Conservation (phyloP, 306 rosid species). For the Hylodesmum podocarpum region DNA sequence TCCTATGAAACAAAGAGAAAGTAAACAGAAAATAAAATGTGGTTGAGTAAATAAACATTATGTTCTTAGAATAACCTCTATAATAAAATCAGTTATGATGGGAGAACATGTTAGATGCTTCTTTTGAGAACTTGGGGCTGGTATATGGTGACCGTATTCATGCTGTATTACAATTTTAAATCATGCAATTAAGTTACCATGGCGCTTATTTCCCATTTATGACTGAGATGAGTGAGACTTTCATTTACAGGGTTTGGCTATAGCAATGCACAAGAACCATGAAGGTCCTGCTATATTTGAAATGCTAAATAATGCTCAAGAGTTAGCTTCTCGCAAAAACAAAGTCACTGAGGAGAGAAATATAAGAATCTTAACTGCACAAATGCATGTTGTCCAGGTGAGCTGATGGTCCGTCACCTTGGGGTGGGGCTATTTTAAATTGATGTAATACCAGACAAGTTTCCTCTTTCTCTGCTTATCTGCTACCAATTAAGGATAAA, state of each 20-base stretch:
- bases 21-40: not conserved
- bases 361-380: constrained; percentile 81
- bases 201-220: not conserved
- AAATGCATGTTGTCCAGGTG: constrained; percentile 87
- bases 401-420: not conserved
- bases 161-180: not conserved
- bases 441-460: not conserved
- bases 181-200: constrained; percentile 8
- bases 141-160: not conserved
- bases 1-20: not conserved
- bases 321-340: constrained; percentile 58
- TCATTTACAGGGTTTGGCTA: constrained; percentile 74
- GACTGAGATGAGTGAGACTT: constrained; percentile 3
- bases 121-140: not conserved
- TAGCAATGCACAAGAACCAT: constrained; percentile 79
- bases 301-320: constrained; percentile 67
- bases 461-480: constrained; percentile 15
- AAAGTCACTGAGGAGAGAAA: constrained; percentile 79
- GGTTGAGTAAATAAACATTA: not conserved
- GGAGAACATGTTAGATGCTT: constrained; percentile 4
- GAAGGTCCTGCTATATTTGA: constrained; percentile 81
- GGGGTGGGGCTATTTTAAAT: constrained; percentile 8
- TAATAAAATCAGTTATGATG: not conserved
- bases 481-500: not conserved
- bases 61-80: not conserved